These are phyloP conservation scores for Schoenoplectus tabernaemontani DNA, from an alignment of 202 grass and related monocot species.

Conservation along the genomic window DNA sequence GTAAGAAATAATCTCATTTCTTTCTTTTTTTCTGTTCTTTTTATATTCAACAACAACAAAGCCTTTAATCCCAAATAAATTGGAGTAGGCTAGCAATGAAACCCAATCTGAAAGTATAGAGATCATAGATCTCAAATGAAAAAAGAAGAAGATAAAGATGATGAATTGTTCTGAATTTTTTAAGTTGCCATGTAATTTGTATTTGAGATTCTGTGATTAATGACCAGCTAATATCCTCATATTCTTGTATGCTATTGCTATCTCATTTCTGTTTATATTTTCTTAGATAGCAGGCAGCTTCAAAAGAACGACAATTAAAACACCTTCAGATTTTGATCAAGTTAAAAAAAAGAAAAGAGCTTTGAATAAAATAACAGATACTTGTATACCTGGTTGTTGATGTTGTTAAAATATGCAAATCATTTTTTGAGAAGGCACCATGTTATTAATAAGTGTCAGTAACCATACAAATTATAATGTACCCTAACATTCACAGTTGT, in stretches of 20 bases:
- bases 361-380: background rate
- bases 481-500: background rate
- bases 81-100: no score
- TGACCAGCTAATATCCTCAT: background rate
- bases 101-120: no score
- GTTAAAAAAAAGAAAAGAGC: background rate
- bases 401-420: background rate
- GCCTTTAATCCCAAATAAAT: background rate
- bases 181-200: background rate
- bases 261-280: conserved; percentile 11
- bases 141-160: no score
- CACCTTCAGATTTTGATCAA: background rate
- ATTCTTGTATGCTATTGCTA: background rate
- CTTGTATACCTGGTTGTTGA: background rate
- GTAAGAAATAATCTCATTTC: conserved; percentile 40
- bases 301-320: background rate
- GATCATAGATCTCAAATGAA: no score
- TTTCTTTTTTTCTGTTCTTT: background rate
- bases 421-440: background rate
- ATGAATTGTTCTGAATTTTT: background rate
- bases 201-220: background rate
- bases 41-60: background rate
- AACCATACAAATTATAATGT: background rate
- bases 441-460: background rate
- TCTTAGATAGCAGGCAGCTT: background rate